A percentile compares a stretch with the other conserved stretches of the same genome.
phyloP scores from a whole-genome alignment of 2,329 filamentous ascomycete genomes.

The Cladosporium colombiae region DNA sequence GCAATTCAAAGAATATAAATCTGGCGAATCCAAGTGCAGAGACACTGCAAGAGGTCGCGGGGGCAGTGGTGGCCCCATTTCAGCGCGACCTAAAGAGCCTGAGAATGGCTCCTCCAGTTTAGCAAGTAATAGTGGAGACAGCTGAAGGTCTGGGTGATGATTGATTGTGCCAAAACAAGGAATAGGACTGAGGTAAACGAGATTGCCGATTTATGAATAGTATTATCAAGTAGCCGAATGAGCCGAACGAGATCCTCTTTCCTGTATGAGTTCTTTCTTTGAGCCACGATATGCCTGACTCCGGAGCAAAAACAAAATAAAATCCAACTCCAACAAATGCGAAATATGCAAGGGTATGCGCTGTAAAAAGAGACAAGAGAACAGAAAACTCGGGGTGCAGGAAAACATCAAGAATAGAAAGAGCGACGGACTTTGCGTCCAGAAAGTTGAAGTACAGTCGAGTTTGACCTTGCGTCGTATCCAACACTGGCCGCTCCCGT shows the following conservation, averaged over 20 bases:
- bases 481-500: conserved; percentile 11
- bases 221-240: neutral
- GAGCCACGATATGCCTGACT: neutral
- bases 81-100: neutral
- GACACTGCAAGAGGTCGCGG: neutral
- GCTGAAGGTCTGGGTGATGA: neutral
- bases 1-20: neutral
- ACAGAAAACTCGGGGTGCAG: neutral
- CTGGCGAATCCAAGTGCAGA: neutral
- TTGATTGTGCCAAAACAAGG: neutral
- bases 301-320: neutral
- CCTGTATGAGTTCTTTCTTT: neutral
- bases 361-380: neutral
- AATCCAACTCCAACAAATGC: conserved; percentile 5
- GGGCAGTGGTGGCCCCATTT: neutral
- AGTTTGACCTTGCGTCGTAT: conserved; percentile 4
- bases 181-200: neutral
- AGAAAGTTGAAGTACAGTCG: conserved; percentile 10
- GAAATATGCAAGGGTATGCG: conserved; percentile 5
- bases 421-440: neutral
- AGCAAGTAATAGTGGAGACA: neutral
- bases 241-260: neutral
- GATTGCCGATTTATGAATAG: neutral
- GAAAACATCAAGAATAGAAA: neutral
- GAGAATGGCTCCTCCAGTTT: neutral